A percentile compares a stretch with the other conserved stretches of the same genome.
These are phyloP conservation scores for Taphrina confusa DNA, from an alignment of 1,139 yeast species.

Conservation along the genomic window DNA sequence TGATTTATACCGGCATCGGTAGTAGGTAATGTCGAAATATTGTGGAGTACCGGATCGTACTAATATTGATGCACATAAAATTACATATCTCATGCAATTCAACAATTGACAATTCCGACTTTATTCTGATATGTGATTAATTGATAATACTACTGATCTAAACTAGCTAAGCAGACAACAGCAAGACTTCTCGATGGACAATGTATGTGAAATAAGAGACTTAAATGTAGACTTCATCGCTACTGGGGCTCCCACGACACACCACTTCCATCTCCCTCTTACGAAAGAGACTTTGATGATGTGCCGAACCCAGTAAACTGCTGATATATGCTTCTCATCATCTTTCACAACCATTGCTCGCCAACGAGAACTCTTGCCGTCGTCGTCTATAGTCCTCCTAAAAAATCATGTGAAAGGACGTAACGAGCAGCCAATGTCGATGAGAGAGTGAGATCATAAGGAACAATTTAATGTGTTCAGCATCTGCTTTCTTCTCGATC, in stretches of 20 bases:
- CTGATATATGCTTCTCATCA: constrained; percentile 27
- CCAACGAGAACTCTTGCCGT: constrained; percentile 9
- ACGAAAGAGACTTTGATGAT: neutral
- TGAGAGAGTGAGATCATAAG: constrained; percentile 20
- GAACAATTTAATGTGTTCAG: constrained; percentile 32
- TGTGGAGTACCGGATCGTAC: too few relatives aligned
- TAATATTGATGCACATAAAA: too few relatives aligned
- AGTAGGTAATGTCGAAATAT: too few relatives aligned
- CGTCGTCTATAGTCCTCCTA: neutral
- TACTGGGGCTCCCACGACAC: constrained; percentile 35
- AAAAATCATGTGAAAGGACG: neutral
- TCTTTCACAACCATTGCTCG: neutral
- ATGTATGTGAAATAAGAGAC: constrained; percentile 19
- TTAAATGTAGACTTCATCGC: constrained; percentile 31
- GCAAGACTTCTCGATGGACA: constrained; percentile 12
- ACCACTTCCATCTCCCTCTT: neutral
- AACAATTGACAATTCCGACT: too few relatives aligned
- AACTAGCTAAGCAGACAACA: too few relatives aligned
- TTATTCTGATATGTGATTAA: too few relatives aligned
- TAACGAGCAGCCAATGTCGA: neutral
- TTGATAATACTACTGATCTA: too few relatives aligned
- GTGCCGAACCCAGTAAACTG: constrained; percentile 26
- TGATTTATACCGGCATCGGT: neutral
- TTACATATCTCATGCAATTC: too few relatives aligned
- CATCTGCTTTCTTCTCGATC: neutral